Conservation (phyloP, 202 grass and related monocot species). For the Digitaria exilis region DNA sequence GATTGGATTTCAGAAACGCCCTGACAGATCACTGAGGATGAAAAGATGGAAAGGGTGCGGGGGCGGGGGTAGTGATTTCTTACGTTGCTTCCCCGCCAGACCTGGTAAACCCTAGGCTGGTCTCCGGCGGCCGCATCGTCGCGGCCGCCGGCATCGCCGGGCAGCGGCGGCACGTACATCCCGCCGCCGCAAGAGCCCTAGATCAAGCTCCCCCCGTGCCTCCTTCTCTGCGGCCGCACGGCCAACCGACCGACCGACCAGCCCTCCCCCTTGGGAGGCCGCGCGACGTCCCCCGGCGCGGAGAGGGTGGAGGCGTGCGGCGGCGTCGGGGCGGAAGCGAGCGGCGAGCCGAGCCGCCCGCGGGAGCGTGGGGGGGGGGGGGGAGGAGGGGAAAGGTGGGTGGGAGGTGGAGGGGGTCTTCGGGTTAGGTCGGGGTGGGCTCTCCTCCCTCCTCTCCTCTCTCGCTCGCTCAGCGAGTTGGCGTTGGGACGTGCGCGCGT, state of each 20-base stretch:
- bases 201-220: conserved; percentile 10
- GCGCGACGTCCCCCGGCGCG: conserved; percentile 13
- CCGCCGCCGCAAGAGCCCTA: conserved; percentile 18
- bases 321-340: conserved; percentile 20
- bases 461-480: background rate
- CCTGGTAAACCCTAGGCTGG: conserved; percentile 74
- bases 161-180: conserved; percentile 55
- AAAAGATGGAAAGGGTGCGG: background rate
- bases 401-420: conserved; percentile 16
- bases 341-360: background rate
- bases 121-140: conserved; percentile 6
- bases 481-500: conserved; percentile 45
- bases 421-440: conserved; percentile 39
- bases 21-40: background rate
- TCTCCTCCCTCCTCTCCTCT: background rate
- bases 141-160: conserved; percentile 23
- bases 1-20: background rate
- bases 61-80: conserved; percentile 32
- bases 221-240: background rate
- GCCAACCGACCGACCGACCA: background rate
- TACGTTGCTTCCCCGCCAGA: conserved; percentile 84
- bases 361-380: too few relatives aligned
- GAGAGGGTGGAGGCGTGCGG: conserved; percentile 27
- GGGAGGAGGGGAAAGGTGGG: background rate
- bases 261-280: background rate